Evolutionary conservation across 352 stramenopile genomes (phyloP).

Genomic region (Pythium insidiosum): DNA sequence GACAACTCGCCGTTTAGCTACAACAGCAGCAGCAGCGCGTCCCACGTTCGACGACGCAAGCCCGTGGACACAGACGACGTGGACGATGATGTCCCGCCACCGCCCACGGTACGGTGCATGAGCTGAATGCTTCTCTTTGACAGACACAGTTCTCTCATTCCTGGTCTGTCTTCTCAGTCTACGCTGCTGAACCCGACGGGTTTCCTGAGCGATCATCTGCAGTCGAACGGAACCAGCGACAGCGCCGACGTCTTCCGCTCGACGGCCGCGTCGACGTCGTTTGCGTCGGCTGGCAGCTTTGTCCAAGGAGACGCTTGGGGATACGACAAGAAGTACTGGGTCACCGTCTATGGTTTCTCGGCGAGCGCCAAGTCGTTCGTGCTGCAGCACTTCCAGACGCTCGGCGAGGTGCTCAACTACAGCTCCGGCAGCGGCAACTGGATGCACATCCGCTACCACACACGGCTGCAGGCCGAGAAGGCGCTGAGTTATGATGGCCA

Average conservation of each 20-base stretch:
- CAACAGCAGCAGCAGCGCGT: conserved; percentile 20
- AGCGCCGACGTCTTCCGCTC: conserved; percentile 6
- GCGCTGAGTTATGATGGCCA: conserved; percentile 63
- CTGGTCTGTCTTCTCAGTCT: too few relatives aligned
- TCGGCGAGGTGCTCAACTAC: conserved; percentile 71
- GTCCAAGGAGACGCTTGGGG: conserved; percentile 67
- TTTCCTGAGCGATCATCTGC: conserved; percentile 24
- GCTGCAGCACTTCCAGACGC: conserved; percentile 64
- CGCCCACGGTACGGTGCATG: conserved; percentile 32
- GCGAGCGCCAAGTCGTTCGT: conserved; percentile 52
- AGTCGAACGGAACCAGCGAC: background rate
- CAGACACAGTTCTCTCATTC: too few relatives aligned
- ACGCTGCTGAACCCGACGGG: conserved; percentile 35
- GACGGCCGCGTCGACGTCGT: conserved; percentile 3
- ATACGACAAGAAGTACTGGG: conserved; percentile 75
- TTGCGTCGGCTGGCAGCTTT: conserved; percentile 29
- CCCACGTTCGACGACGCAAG: conserved; percentile 38
- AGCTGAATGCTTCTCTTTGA: too few relatives aligned
- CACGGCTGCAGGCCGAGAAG: conserved; percentile 72
- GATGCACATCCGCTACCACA: conserved; percentile 75
- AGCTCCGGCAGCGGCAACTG: conserved; percentile 62
- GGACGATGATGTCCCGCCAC: conserved; percentile 47
- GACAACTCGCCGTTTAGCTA: conserved; percentile 67
- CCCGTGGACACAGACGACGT: conserved; percentile 18
- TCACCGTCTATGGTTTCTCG: conserved; percentile 77